Percentiles rank a stretch among this genome's conserved stretches.
Evolutionary conservation across 2,329 filamentous ascomycete species (phyloP).

Genomic region (Pseudocercospora fijiensis): DNA sequence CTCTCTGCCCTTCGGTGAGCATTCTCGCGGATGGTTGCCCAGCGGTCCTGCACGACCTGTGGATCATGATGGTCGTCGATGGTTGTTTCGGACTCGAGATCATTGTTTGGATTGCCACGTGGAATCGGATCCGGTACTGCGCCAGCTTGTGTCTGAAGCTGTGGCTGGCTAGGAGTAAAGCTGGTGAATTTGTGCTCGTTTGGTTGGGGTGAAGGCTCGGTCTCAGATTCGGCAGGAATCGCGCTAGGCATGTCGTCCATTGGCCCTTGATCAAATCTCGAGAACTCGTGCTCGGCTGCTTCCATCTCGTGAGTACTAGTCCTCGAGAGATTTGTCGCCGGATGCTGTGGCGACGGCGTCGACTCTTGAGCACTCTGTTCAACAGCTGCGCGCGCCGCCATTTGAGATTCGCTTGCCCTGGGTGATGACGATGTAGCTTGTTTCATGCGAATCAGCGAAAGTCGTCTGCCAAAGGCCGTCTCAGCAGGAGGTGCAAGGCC

Average conservation of each 20-base stretch:
- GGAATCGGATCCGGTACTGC: conserved; percentile 17
- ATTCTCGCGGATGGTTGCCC: conserved; percentile 95
- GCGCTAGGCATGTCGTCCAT: conserved; percentile 84
- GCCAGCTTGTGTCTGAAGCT: conserved; percentile 21
- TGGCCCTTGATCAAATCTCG: conserved; percentile 83
- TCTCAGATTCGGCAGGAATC: conserved; percentile 52
- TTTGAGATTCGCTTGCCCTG: conserved; percentile 26
- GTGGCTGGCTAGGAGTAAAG: conserved; percentile 15
- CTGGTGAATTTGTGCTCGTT: conserved; percentile 28
- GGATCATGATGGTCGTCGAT: conserved; percentile 39
- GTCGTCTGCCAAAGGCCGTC: conserved; percentile 38
- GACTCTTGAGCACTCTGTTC: conserved; percentile 22
- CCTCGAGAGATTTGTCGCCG: conserved; percentile 56
- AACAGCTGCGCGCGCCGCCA: conserved; percentile 16
- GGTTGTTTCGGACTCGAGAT: conserved; percentile 42
- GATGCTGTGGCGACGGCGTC: conserved; percentile 43
- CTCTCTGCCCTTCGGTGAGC: conserved; percentile 71
- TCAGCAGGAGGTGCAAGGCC: conserved; percentile 36
- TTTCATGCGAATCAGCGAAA: conserved; percentile 46
- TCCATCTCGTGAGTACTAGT: conserved; percentile 60
- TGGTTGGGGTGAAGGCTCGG: conserved; percentile 22
- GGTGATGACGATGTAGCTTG: conserved; percentile 15
- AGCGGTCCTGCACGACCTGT: conserved; percentile 66
- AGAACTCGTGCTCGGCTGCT: conserved; percentile 62
- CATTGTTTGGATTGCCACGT: conserved; percentile 15